Evolutionary conservation across 306 rosid species (phyloP), one percentile per base, ranked within the genome.

Genomic region (Alnus rubra): DNA sequence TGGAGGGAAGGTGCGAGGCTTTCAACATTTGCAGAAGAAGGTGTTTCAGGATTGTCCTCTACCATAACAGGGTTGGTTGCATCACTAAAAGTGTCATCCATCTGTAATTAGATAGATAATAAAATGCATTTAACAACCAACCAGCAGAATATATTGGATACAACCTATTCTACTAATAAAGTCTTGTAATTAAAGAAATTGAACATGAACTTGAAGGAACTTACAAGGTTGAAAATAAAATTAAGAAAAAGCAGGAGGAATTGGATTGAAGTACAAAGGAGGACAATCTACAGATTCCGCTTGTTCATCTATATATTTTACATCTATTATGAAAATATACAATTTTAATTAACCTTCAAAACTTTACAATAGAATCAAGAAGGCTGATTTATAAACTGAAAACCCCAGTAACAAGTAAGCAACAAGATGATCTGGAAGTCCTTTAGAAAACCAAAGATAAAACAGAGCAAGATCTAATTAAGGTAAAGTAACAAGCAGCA

Each of bases 141-240:
- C 28, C 28, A 23, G 28, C 28, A 23, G 28, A 23, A 23, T 0
- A 23, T 23, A 23, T 23, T 23, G 0, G 28, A 23, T 23, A 23
- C 28, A 23, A 23, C 28, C 28, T 23, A 23, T 23, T 23, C 28
- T 23, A 23, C 28, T 23, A 23, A 23, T 23, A 23, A 23, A 23
- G 28, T 23, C 28, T 0, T 23, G 28, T 14, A 65, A 16, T 16
- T 37, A 69, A 18, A 54, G 47, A 39, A 68, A 56, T 15, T 67
- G 65, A 31, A 18, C 62, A 74, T 37, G 47, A 68, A 33, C 70
- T 19, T 67, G 50, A 67, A 54, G 51, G 60, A 30, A 47, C 71
- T 62, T 79, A 15, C 63, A 47, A 71, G 72, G 11, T 78, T n/a
- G 30, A 39, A 56, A 45, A 51, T 42, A 51, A 62, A 18, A 10